Base-by-base conservation (phyloP, 2,329 filamentous ascomycete species). In the Didymella segeticola region DNA sequence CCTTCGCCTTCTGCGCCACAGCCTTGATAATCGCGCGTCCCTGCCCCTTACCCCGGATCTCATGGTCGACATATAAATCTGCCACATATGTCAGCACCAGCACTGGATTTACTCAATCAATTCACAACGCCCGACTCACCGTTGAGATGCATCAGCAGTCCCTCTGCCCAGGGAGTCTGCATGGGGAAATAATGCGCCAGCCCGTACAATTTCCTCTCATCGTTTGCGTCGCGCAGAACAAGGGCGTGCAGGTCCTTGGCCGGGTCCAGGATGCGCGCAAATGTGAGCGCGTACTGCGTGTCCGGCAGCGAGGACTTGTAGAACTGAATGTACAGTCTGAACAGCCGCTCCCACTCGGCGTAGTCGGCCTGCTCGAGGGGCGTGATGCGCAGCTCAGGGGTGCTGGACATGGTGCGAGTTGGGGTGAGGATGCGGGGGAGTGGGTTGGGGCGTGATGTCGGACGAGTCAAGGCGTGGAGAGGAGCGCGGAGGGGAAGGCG, bases 271-370 rank as follows among this genome's bases (percentile, higher is more conserved):
- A 57, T 54, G 25, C 55, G 50, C 9, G 41, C 42, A 27, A 57
- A 57, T 2, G 55, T 57, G 5, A 43, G 54, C 25, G 34, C 34
- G 23, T 57, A 57, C 31, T 57, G 55, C 5, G 30, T 10, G 11
- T 57, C 50, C 7, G 55, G 55, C 11, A 57, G 47, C 1, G 42
- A 50, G n/a, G 55, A 39, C 25, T 57, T 54, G 50, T 57, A 57
- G 50, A 57, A 57, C 3, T 43, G 42, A 33, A 57, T 57, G 33
- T 57, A 57, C 19, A 47, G 41, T 29, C 46, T 30, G 37, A 57
- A 57, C 8, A 57, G 37, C 25, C 47, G 43, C 33, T 54, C 37
- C 55, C 55, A 57, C 20, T 57, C 50, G 3, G 19, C 31, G 15
- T 47, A 53, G 12, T 53, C 50, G 15, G 30, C 30, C 15, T 47